Percentiles rank a stretch among this genome's conserved stretches.
These are phyloP conservation scores for Acanthochlamys bracteata DNA, from an alignment of 106 monocot genomes.

Conservation along the genomic window DNA sequence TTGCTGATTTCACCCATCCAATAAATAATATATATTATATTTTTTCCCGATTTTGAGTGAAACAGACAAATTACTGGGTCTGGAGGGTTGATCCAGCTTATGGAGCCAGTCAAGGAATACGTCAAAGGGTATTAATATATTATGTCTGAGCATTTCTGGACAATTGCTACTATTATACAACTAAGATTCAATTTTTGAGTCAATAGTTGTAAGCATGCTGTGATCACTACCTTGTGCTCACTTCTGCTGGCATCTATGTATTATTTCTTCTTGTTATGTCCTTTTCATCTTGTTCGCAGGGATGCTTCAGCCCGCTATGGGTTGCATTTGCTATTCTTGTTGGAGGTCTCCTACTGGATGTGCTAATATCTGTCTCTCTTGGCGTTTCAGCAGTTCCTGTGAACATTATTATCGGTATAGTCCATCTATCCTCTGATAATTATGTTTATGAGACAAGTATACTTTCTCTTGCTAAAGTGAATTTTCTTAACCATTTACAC, in stretches of 20 bases:
- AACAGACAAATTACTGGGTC: slow-evolving; percentile 86
- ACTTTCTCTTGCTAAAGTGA: too few relatives aligned
- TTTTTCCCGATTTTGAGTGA: slow-evolving; percentile 20
- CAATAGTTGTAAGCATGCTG: not conserved
- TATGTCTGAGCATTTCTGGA: slow-evolving; percentile 4
- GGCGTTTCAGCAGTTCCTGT: slow-evolving; percentile 88
- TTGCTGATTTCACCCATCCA: slow-evolving; percentile 11
- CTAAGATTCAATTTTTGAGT: not conserved
- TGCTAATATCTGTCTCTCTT: slow-evolving; percentile 83
- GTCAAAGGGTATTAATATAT: slow-evolving; percentile 64
- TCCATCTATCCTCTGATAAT: not conserved
- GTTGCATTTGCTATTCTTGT: slow-evolving; percentile 79
- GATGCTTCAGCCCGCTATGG: slow-evolving; percentile 78
- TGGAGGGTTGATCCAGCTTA: slow-evolving; percentile 77
- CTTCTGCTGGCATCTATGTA: not conserved
- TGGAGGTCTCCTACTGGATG: slow-evolving; percentile 87
- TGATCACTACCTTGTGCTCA: not conserved
- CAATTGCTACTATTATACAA: slow-evolving; percentile 1
- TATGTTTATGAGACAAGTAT: not conserved
- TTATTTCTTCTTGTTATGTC: slow-evolving; percentile 7
- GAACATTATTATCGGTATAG: slow-evolving; percentile 87
- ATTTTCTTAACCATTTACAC: too few relatives aligned
- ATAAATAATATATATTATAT: slow-evolving; percentile 8
- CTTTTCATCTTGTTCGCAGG: slow-evolving; percentile 36
- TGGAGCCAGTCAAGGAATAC: slow-evolving; percentile 37